These are phyloP conservation scores for Phoma sp. DNA, from an alignment of 2,329 filamentous ascomycete genomes.

Conservation along the genomic window DNA sequence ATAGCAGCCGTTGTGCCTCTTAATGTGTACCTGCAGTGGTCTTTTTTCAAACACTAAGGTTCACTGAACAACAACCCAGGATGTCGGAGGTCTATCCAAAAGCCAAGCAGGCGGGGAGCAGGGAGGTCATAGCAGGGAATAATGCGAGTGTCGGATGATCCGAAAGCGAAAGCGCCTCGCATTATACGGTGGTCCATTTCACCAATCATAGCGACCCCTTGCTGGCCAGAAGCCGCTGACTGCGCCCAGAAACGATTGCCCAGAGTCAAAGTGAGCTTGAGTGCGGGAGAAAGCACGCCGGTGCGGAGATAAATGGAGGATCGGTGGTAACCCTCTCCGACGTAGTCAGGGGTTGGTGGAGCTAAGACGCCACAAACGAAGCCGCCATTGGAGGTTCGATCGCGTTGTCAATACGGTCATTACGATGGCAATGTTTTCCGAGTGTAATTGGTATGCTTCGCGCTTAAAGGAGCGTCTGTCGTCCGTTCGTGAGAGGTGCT, in stretches of 20 bases:
- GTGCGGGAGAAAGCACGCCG: neutral
- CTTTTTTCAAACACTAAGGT: neutral
- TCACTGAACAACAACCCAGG: neutral
- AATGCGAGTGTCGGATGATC: constrained; percentile 6
- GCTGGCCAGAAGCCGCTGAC: neutral
- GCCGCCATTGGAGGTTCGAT: neutral
- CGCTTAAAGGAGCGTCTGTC: neutral
- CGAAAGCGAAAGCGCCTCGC: constrained; percentile 6
- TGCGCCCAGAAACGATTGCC: constrained; percentile 1
- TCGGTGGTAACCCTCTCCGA: neutral
- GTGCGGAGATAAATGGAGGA: constrained; percentile 16
- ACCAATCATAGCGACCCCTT: constrained; percentile 2
- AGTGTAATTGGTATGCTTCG: neutral
- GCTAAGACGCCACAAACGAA: neutral
- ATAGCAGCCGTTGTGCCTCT: neutral
- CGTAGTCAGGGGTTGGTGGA: neutral
- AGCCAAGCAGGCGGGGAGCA: constrained; percentile 1
- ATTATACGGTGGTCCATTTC: neutral
- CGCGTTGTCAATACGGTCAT: neutral
- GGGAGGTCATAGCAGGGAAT: neutral
- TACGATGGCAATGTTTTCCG: neutral
- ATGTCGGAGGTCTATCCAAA: neutral
- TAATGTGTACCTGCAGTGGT: neutral
- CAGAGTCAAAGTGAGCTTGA: constrained; percentile 4
- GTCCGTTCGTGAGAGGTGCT: neutral